phyloP scores from a whole-genome alignment of 2,329 filamentous ascomycete genomes.

The Biscogniauxia sp. region DNA sequence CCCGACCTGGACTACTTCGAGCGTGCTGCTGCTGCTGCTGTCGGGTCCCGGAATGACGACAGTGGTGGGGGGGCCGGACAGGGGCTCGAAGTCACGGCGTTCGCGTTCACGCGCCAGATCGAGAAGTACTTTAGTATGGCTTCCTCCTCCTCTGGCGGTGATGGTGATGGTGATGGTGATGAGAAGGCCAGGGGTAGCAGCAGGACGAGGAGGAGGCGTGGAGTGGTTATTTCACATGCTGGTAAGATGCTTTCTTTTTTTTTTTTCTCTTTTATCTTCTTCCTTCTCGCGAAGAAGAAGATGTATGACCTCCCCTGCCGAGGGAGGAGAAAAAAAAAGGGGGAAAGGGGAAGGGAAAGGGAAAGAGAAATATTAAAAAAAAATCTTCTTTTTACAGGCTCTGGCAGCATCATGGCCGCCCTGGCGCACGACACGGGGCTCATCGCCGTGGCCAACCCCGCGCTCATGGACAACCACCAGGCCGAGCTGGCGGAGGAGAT shows the following conservation, averaged over 20 bases:
- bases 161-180: constrained; percentile 38
- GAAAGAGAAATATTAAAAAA: background rate
- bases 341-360: too few species aligned
- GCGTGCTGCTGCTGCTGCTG: too few species aligned
- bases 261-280: background rate
- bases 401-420: constrained; percentile 84
- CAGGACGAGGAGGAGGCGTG: constrained; percentile 32
- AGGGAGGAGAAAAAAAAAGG: too few species aligned
- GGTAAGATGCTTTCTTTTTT: constrained; percentile 40
- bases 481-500: constrained; percentile 79
- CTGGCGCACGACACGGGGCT: constrained; percentile 71
- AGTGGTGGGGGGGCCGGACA: too few species aligned
- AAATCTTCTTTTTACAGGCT: constrained; percentile 54
- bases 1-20: constrained; percentile 60
- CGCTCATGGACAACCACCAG: constrained; percentile 87
- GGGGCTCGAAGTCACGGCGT: constrained; percentile 47
- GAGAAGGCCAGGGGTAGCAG: too few species aligned
- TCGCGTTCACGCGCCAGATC: constrained; percentile 67
- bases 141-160: constrained; percentile 38
- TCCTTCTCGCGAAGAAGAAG: too few species aligned
- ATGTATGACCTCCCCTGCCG: too few species aligned
- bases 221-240: constrained; percentile 84
- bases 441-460: constrained; percentile 85
- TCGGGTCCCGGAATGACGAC: too few species aligned
- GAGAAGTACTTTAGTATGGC: constrained; percentile 56